phyloP scores from a whole-genome alignment of 129 eudicot genomes.

The Flaveria bidentis region DNA sequence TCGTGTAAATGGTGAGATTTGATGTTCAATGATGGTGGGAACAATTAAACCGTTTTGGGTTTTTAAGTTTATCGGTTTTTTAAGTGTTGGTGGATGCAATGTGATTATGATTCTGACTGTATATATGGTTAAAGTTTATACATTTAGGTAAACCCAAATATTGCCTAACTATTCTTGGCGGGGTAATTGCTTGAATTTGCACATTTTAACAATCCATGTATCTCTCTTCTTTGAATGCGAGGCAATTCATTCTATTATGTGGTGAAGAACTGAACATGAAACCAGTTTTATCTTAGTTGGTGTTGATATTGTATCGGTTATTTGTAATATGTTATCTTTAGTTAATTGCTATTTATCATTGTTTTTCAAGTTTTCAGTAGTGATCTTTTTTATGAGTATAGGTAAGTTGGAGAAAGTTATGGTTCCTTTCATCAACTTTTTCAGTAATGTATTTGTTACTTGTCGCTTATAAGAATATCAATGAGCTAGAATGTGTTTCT shows the following conservation, averaged over 20 bases:
- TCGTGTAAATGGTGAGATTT: neutral
- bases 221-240: neutral
- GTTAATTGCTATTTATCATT: neutral
- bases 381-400: neutral
- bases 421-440: neutral
- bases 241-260: neutral
- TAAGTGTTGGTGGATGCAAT: neutral
- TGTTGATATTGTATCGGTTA: slow-evolving; percentile 2
- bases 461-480: neutral
- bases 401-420: slow-evolving; percentile 4
- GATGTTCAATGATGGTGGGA: neutral
- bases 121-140: neutral
- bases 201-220: neutral
- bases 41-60: neutral
- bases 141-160: neutral
- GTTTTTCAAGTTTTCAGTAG: neutral
- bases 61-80: neutral
- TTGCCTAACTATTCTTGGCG: neutral
- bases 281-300: neutral
- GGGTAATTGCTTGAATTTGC: neutral
- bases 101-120: neutral
- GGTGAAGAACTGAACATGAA: neutral
- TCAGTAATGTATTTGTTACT: neutral
- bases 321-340: neutral
- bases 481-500: neutral